Evolutionary conservation across 805 yeast species (phyloP), one percentile per base, ranked within the genome.

Genomic region (Jamesozyma jinghongensis): DNA sequence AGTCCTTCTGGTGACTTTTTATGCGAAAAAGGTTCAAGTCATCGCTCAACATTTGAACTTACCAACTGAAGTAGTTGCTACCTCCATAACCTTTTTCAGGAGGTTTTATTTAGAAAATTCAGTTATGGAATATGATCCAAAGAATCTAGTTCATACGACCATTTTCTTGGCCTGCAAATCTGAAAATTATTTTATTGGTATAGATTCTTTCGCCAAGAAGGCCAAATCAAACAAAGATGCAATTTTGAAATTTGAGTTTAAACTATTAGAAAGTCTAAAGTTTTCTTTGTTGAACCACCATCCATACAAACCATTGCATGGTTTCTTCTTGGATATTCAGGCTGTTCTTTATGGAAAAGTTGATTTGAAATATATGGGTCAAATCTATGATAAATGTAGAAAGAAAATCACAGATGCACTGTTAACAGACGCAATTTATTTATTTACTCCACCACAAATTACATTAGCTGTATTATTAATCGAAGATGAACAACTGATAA

Each of bases 401-500:
- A 70, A 67, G 22, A 63, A 78, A 59, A 69, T 85, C 4, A 74
- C 77, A 34, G 84, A 79, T 19, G 73, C 85, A n/a, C 66, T 85
- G 32, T 65, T 81, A 28, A 77, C 90, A 16, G 95, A 92, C 56
- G 88, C 75, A 3, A 67, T 73, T 7, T 90, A 85, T 51, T 66
- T 77, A 28, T 90, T 66, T 62, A 80, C 97, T 0, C 99, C 99
- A 1, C 95, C 97, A 1, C 98, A 92, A 55, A 85, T 92, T 25
- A 96, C 97, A 1, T 66, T 92, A 39, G 92, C 96, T 0, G 85
- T 92, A 13, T 69, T 88, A 55, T 75, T 81, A 63, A 70, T 73
- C 40, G 75, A 71, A 12, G 84, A 86, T 60, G 76, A 71, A 46
- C 74, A 71, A 19, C 62, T 84, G 30, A 74, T 83, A 2, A 75